Conservation (phyloP, 2,329 filamentous ascomycete species). For the Sporothrix pseudoabietina region DNA sequence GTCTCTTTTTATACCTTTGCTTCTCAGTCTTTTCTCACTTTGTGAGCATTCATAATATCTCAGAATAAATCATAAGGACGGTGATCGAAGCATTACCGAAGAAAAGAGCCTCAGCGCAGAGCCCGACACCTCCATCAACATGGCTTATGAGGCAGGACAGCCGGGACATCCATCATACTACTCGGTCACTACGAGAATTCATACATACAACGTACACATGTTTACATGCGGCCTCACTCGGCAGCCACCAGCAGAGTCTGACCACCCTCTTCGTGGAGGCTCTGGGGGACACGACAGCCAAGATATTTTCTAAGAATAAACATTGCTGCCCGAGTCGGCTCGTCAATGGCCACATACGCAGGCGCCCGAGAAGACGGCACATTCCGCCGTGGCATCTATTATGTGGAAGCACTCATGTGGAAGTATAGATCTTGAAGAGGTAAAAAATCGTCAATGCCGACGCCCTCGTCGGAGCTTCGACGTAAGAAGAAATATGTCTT, state of each 20-base stretch:
- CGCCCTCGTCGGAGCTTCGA: background rate
- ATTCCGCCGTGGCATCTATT: background rate
- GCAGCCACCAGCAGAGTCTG: background rate
- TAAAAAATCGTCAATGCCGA: background rate
- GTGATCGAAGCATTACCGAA: background rate
- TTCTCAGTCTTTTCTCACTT: background rate
- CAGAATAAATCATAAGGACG: background rate
- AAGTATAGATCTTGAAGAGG: background rate
- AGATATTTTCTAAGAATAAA: background rate
- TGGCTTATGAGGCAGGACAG: background rate
- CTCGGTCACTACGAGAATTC: background rate
- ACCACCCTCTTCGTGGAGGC: background rate
- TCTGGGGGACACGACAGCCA: background rate
- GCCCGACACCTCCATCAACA: background rate
- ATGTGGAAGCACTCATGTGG: background rate
- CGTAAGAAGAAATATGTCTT: background rate
- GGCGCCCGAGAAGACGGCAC: background rate
- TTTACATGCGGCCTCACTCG: background rate
- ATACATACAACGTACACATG: background rate
- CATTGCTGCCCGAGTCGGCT: background rate
- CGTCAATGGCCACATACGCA: background rate
- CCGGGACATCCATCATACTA: background rate
- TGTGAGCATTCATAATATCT: background rate
- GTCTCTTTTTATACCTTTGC: background rate
- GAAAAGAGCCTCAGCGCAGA: background rate